These are phyloP conservation scores for Mycena maculata DNA, from an alignment of 768 basidiomycete genomes.

Conservation along the genomic window DNA sequence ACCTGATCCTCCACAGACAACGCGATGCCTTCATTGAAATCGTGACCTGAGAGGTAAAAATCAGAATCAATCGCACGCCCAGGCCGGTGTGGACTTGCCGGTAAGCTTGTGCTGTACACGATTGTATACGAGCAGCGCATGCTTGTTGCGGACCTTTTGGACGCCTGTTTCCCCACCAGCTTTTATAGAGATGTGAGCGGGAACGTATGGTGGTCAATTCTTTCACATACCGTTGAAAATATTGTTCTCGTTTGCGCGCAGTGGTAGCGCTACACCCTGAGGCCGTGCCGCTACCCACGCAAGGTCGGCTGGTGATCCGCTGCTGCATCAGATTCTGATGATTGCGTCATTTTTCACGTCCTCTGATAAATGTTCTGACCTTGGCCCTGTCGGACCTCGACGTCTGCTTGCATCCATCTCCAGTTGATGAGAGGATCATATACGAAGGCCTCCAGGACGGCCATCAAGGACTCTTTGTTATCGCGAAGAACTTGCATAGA, in stretches of 20 bases:
- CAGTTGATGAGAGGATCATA: conserved; percentile 99
- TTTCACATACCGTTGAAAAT: conserved; percentile 81
- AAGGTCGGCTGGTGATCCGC: conserved; percentile 63
- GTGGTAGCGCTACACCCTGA: conserved; percentile 81
- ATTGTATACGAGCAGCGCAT: conserved; percentile 92
- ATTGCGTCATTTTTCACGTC: neutral
- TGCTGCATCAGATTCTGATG: conserved; percentile 45
- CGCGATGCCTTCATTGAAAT: conserved; percentile 88
- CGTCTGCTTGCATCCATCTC: conserved; percentile 90
- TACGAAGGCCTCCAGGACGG: conserved; percentile 97
- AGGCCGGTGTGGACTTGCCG: conserved; percentile 58
- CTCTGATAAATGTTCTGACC: conserved; percentile 49
- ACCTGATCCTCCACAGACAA: conserved; percentile 87
- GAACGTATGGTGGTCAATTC: neutral
- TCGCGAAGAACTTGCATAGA: conserved; percentile 96
- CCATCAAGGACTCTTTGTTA: conserved; percentile 98
- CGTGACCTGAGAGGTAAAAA: conserved; percentile 70
- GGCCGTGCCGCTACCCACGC: conserved; percentile 76
- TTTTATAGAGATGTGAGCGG: conserved; percentile 40
- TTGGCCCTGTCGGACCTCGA: conserved; percentile 68
- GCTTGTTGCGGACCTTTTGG: conserved; percentile 91
- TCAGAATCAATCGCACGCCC: too few relatives aligned
- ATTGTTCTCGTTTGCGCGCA: conserved; percentile 93
- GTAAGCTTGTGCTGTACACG: conserved; percentile 96
- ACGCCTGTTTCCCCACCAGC: conserved; percentile 64